phyloP scores from a whole-genome alignment of 129 eudicot genomes.

The Dittrichia graveolens region DNA sequence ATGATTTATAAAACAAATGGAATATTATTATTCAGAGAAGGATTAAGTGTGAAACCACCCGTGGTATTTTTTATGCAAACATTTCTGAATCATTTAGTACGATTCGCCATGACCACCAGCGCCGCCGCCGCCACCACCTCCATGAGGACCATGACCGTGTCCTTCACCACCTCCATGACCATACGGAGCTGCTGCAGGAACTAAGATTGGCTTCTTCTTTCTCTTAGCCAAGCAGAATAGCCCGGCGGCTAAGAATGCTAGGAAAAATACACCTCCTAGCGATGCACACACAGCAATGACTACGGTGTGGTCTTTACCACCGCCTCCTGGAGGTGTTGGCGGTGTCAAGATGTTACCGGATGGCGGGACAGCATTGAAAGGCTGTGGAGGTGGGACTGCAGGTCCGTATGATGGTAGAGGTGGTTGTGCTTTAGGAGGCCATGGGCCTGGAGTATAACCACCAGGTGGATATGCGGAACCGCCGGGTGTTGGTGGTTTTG shows the following conservation, averaged over 20 bases:
- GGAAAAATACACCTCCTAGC: conserved; percentile 66
- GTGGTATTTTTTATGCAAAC: not conserved
- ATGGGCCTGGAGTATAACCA: conserved; percentile 18
- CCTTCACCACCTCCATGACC: conserved; percentile 38
- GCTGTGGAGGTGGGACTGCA: conserved; percentile 29
- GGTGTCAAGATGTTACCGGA: conserved; percentile 46
- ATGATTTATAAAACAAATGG: conserved; percentile 14
- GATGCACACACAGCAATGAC: conserved; percentile 68
- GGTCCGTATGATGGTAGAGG: conserved; percentile 43
- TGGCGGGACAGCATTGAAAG: conserved; percentile 48
- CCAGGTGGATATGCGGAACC: conserved; percentile 38
- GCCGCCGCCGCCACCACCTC: conserved; percentile 17
- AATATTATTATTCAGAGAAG: conserved; percentile 22
- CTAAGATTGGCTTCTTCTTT: conserved; percentile 62
- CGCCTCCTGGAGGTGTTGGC: conserved; percentile 44
- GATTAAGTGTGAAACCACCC: conserved; percentile 13
- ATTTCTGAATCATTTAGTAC: conserved; percentile 1
- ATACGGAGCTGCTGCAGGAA: conserved; percentile 48
- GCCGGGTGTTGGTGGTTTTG: conserved; percentile 40
- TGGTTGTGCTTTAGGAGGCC: conserved; percentile 49
- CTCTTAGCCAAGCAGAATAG: conserved; percentile 72
- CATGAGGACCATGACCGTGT: conserved; percentile 28
- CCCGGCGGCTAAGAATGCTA: conserved; percentile 71
- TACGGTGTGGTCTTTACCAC: conserved; percentile 55
- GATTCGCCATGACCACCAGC: conserved; percentile 33